A percentile compares a stretch with the other conserved stretches of the same genome.
phyloP scores from a whole-genome alignment of 1,284 basidiomycete genomes.

The Ganoderma multipileum region DNA sequence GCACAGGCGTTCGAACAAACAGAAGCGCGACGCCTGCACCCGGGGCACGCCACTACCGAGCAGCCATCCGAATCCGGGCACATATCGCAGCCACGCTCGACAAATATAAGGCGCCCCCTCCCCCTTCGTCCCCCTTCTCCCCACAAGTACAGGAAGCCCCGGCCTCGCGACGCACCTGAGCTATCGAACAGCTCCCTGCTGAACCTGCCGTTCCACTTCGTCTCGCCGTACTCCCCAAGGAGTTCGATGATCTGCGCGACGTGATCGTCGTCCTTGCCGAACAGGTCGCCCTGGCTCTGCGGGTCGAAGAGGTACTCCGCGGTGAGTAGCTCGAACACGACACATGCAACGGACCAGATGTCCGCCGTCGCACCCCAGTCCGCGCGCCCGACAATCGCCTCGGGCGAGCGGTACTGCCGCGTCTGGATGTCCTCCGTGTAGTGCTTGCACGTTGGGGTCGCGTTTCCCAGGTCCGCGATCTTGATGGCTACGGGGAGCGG shows the following conservation, averaged over 20 bases:
- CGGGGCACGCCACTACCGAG: slow-evolving; percentile 35
- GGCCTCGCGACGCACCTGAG: slow-evolving; percentile 53
- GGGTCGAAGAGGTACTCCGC: slow-evolving; percentile 92
- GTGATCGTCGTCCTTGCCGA: slow-evolving; percentile 94
- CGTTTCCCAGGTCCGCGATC: slow-evolving; percentile 91
- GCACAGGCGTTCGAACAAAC: background rate
- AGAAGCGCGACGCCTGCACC: background rate
- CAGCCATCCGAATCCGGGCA: slow-evolving; percentile 39
- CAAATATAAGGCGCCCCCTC: slow-evolving; percentile 12
- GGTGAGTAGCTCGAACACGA: slow-evolving; percentile 87
- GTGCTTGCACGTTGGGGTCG: slow-evolving; percentile 82
- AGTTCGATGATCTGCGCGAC: slow-evolving; percentile 94
- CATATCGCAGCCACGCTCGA: slow-evolving; percentile 21
- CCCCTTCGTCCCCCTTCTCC: background rate
- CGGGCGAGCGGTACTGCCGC: slow-evolving; percentile 90
- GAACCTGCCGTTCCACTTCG: slow-evolving; percentile 86
- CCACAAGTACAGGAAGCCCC: background rate
- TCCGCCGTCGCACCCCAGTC: slow-evolving; percentile 90
- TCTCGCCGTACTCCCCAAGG: slow-evolving; percentile 74
- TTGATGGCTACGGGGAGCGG: slow-evolving; percentile 77
- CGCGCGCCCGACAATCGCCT: slow-evolving; percentile 86
- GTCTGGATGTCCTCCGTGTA: slow-evolving; percentile 96
- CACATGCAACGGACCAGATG: slow-evolving; percentile 89
- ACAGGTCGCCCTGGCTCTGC: slow-evolving; percentile 81
- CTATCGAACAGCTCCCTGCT: slow-evolving; percentile 87